Evolutionary conservation across 148 eudicot genomes (phyloP), one percentile per base, ranked within the genome.

Genomic region (Nyssa sinensis): DNA sequence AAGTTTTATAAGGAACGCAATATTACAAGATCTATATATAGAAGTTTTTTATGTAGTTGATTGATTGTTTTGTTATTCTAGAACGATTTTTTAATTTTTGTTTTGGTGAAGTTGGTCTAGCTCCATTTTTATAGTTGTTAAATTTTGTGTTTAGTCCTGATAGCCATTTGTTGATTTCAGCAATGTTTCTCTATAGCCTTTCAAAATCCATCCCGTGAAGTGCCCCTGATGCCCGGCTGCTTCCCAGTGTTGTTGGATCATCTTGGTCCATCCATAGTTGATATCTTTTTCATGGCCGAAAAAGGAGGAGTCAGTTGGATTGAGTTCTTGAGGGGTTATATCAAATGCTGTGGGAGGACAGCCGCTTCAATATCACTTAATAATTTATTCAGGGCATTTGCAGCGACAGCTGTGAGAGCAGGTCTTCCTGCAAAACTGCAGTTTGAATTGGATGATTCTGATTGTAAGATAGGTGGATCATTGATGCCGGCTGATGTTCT

Each of bases 271-370:
- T 70, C 93, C 41, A 80, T 91, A 62, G 78, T 80, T 29, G 95
- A 91, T 67, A 78, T 83, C 16, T 83, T 82, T 63, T 94, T 91
- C 60, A 73, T 79, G 51, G 69, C 82, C 64, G 86, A 82, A 33
- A 84, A 88, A 51, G 90, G 81, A 61, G 91, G 90, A 49, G 75
- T 91, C 57, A 82, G 75, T 63, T 89, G 97, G 98, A 70, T 79
- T 68, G 90, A 90, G 33, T 94, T 89, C 79, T 57, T 94, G 79
- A 87, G 81, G 79, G 98, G 97, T 3, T 94, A 88, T 63, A 82
- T 84, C 2, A 86, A 80, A 67, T 80, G 91, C 70, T 89, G 93
- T 73, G 83, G 90, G 24, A 82, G 93, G 75, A 74, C 81, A 62
- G 59, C 89, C 13, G 80, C 89, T 70, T 94, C 98, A 6, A 71